These are phyloP conservation scores for Ustilago sp. DNA, from an alignment of 1,284 basidiomycete genomes.

Conservation along the genomic window DNA sequence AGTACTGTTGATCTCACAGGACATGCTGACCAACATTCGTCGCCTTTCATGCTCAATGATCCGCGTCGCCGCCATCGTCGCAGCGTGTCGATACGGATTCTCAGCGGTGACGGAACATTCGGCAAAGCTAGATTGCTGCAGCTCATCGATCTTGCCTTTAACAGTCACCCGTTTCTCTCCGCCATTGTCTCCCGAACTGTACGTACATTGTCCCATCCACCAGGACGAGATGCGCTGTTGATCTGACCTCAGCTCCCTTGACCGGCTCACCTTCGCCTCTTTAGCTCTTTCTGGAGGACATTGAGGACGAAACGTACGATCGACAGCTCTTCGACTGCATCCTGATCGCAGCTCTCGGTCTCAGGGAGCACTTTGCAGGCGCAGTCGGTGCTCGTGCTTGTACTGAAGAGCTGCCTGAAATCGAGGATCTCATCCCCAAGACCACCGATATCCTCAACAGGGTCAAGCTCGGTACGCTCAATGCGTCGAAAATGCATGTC, in stretches of 20 bases:
- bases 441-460: constrained; percentile 2
- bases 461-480: constrained; percentile 11
- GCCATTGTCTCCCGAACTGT: constrained; percentile 37
- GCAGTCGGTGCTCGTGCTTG: not conserved
- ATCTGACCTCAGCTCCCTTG: not conserved
- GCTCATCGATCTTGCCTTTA: constrained; percentile 28
- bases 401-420: constrained; percentile 1
- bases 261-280: not conserved
- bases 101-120: not conserved
- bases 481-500: constrained; percentile 9
- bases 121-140: not conserved
- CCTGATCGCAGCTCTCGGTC: constrained; percentile 17
- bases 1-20: not conserved
- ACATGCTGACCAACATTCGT: not conserved
- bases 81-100: not conserved
- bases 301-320: constrained; percentile 8
- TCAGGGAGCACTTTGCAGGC: constrained; percentile 1
- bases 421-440: constrained; percentile 4
- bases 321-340: constrained; percentile 17
- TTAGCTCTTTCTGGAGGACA: constrained; percentile 13
- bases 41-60: not conserved
- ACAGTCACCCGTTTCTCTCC: constrained; percentile 38
- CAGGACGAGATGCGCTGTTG: not conserved
- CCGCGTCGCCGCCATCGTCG: not conserved
- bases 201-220: not conserved